Conservation (phyloP, 2,329 filamentous ascomycete genomes). For the Claviceps citrina region DNA sequence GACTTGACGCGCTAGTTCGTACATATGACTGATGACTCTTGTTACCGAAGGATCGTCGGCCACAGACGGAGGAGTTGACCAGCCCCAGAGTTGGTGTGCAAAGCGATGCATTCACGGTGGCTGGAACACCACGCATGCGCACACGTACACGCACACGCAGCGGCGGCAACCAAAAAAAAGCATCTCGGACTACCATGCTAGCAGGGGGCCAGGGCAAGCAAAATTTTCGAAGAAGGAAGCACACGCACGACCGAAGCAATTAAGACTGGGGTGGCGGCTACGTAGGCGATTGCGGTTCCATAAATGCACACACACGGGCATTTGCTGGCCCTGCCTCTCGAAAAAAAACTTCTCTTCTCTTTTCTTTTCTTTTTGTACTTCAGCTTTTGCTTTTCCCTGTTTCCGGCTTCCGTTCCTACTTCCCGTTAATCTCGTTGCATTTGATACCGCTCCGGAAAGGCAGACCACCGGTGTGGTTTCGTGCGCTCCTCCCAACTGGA, state of each 20-base stretch:
- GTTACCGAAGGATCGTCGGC: neutral
- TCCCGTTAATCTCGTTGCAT: too few species aligned
- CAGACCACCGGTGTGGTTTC: neutral
- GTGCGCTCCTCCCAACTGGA: neutral
- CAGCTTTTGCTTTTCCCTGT: neutral
- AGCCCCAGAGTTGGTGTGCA: too few species aligned
- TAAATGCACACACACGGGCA: neutral
- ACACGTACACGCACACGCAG: too few species aligned
- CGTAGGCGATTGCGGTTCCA: neutral
- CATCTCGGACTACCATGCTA: too few species aligned
- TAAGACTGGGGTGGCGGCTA: conserved; percentile 1
- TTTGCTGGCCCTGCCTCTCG: neutral
- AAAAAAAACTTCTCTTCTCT: neutral
- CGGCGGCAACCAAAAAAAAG: too few species aligned
- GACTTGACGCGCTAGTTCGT: too few species aligned
- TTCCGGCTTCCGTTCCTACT: too few species aligned
- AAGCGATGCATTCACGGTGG: too few species aligned
- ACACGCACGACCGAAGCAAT: neutral
- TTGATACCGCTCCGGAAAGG: too few species aligned
- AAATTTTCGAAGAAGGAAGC: neutral
- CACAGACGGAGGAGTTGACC: neutral
- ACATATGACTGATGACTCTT: too few species aligned
- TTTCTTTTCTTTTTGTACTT: neutral
- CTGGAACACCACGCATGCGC: neutral
- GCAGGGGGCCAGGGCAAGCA: too few species aligned